Base-by-base conservation (phyloP, 2,329 filamentous ascomycete genomes). In the Cladosporium sp. region DNA sequence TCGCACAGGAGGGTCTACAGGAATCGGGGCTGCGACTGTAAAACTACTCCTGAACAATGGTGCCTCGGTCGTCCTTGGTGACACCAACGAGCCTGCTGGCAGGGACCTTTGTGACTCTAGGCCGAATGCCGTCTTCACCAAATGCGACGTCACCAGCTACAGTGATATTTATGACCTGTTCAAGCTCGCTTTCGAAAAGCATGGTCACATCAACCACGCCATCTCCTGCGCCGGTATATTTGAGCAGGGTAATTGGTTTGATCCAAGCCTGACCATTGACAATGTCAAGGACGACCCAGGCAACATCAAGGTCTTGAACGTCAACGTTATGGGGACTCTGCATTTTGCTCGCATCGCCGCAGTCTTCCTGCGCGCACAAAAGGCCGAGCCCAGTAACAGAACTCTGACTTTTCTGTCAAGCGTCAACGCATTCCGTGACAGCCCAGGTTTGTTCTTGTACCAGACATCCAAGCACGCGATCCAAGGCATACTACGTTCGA, bases 271-370 rank as follows among this genome's bases (percentile, higher is more conserved):
- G 32, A 71, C 68, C 7, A 54, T 76, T n/a, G 67, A 72, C 28
- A 69, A 63, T 7, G 65, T 78, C 33, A 62, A 69, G 2, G 61
- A 70, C 2, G 37, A 57, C 9, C 13, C 46, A 4, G 64, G 68
- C 0, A 61, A 69, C 4, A 63, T 67, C 34, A 70, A 69, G 53
- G 67, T 70, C 4, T 60, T 77, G n/a, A 70, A 76, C 19, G 69
- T 77, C 53, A 76, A 78, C 52, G 66, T 79, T 1, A 61, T 68
- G 3, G 76, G 74, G 10, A 70, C 71, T 2, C 56, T 78, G 16
- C 70, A 73, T 35, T 77, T 79, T 54, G 66, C 72, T 13, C 70
- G 76, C 2, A 72, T 79, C 14, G 77, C 77, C 1, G 67, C 73
- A 16, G 76, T 76, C 3, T 79, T 76, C 56, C 68, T 79, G 38